A percentile compares a stretch with the other conserved stretches of the same genome.
phyloP scores from a whole-genome alignment of 164 flowering plant species.

The Magnolia kwangsiensis region DNA sequence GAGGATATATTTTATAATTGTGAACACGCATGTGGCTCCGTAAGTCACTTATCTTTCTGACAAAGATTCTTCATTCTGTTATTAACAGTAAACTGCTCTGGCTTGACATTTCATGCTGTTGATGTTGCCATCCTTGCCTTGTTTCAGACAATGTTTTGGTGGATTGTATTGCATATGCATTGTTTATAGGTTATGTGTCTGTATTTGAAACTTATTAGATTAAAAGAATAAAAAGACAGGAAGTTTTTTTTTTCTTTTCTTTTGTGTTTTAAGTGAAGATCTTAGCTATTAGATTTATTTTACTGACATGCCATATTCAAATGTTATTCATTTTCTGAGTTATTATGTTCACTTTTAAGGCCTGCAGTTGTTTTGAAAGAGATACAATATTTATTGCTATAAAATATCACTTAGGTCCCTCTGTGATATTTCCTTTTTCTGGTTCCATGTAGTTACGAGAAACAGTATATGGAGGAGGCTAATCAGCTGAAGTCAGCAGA shows the following conservation, averaged over 20 bases:
- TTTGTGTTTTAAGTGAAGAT: neutral
- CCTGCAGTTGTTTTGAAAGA: neutral
- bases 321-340: neutral
- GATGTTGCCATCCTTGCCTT: neutral
- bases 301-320: neutral
- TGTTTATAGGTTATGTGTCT: neutral
- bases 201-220: too few species aligned
- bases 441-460: conserved; percentile 55
- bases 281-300: neutral
- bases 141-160: neutral
- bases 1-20: conserved; percentile 82
- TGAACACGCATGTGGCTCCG: conserved; percentile 73
- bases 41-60: conserved; percentile 37
- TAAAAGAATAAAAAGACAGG: too few species aligned
- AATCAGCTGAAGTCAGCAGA: conserved; percentile 39
- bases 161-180: neutral
- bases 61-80: neutral
- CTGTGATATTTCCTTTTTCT: conserved; percentile 3
- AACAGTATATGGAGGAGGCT: conserved; percentile 51
- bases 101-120: neutral
- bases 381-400: neutral
- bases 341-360: neutral
- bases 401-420: neutral
- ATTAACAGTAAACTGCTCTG: neutral
- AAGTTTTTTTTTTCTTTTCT: too few species aligned